phyloP scores from a whole-genome alignment of 768 basidiomycete species.

The Tricholoma bakamatsutake region DNA sequence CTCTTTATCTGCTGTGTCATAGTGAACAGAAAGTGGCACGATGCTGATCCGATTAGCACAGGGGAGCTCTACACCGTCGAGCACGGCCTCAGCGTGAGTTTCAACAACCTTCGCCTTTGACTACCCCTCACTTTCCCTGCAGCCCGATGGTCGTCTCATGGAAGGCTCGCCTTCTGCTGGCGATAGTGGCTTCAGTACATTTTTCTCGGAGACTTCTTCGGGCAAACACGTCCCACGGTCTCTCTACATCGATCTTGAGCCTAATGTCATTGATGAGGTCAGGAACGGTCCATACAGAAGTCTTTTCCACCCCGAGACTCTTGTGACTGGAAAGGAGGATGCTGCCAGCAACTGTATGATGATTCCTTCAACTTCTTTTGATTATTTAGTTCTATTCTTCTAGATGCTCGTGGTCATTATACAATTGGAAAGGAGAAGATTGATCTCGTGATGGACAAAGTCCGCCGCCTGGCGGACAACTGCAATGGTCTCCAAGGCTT shows the following conservation, averaged over 20 bases:
- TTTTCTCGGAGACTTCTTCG: slow-evolving; percentile 93
- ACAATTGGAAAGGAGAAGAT: slow-evolving; percentile 98
- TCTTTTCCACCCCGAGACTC: slow-evolving; percentile 95
- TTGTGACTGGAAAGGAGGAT: slow-evolving; percentile 98
- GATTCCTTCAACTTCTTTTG: slow-evolving; percentile 10
- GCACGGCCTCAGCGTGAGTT: slow-evolving; percentile 87
- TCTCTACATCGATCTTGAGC: slow-evolving; percentile 94
- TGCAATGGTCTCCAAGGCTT: slow-evolving; percentile 97
- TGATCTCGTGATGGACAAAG: slow-evolving; percentile 92
- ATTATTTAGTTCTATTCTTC: slow-evolving; percentile 2
- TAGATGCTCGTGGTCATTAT: slow-evolving; percentile 97
- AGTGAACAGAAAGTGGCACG: slow-evolving; percentile 12
- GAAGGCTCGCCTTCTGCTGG: slow-evolving; percentile 61
- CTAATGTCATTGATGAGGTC: slow-evolving; percentile 93
- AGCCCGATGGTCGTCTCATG: slow-evolving; percentile 90
- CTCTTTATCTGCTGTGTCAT: not conserved
- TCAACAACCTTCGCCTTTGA: not conserved
- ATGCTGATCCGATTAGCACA: slow-evolving; percentile 30
- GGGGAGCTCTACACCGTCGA: slow-evolving; percentile 99
- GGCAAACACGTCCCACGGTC: slow-evolving; percentile 97
- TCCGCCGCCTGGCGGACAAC: slow-evolving; percentile 93
- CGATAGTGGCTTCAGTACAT: slow-evolving; percentile 92
- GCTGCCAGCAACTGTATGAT: slow-evolving; percentile 93
- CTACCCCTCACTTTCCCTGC: slow-evolving; percentile 15
- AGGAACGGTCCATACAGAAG: slow-evolving; percentile 87